Evolutionary conservation across 2,329 filamentous ascomycete species (phyloP), one percentile per base, ranked within the genome.

Genomic region (Beauveria medogensis): DNA sequence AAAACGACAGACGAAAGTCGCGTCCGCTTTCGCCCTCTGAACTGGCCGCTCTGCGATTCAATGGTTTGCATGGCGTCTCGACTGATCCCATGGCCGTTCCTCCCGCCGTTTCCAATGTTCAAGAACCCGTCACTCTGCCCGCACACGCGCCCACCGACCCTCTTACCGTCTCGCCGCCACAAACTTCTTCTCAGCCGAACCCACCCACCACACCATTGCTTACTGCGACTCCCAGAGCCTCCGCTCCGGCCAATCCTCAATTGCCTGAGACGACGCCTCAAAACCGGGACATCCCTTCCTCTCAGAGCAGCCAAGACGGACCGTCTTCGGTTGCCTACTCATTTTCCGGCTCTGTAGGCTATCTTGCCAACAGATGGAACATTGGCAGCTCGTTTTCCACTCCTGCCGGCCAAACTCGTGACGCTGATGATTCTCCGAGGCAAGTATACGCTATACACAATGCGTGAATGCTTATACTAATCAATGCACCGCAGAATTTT

Each of bases 1-100:
- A 97, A 74, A 96, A 95, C 74, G 91, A 95, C 72, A 85, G 93
- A 68, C 85, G 93, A 66, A 95, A 93, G 77, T 91, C 91, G 60
- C 88, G 90, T 67, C 92, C 92, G 52, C 81, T 96, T 43, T 84
- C 90, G 30, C 84, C 88, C 10, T 86, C 92, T 72, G 91, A 94
- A 71, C 82, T 93, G 59, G 85, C 82, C 64, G 82, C 82, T 62
- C 75, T 86, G 67, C 75, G 81, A 69, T 79, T 82, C 69, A 78
- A 82, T 52, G 79, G 77, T 66, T 77, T 84, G 71, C 77, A 81
- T 65, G 74, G 79, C 40, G 71, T 83, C 47, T 77, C 80, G 5
- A 78, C 79, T 37, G 79, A 82, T 62, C 71, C 76, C 37, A 65
- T 69, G 43, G 68, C 71, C 48, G 67, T 70, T 47, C 68, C 65